Evolutionary conservation across 805 yeast species (phyloP).

Genomic region (Yarrowia porcina): DNA sequence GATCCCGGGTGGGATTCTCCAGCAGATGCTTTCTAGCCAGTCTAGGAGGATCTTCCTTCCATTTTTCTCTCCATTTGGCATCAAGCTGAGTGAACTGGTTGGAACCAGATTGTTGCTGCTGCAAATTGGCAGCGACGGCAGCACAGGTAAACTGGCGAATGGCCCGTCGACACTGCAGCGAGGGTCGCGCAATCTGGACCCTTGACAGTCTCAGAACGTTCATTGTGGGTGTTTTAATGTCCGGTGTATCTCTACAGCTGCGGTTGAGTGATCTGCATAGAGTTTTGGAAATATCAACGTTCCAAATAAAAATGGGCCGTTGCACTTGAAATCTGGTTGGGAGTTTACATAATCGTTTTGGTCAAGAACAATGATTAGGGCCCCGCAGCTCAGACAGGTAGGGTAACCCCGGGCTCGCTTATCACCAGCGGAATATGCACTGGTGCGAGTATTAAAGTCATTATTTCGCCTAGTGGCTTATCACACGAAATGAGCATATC

Average conservation of each 20-base stretch:
- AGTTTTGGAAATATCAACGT: neutral
- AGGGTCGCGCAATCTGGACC: conserved; percentile 2
- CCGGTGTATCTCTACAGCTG: neutral
- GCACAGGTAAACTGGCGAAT: conserved; percentile 13
- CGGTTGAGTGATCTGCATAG: conserved; percentile 13
- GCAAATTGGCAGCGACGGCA: conserved; percentile 14
- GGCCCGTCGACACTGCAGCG: conserved; percentile 18
- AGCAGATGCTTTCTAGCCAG: conserved; percentile 13
- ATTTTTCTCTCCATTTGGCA: conserved; percentile 36
- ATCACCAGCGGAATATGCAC: conserved; percentile 24
- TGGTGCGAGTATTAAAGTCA: conserved; percentile 23
- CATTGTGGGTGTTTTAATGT: neutral
- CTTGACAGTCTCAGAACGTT: conserved; percentile 14
- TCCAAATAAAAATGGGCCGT: neutral
- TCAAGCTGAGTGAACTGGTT: conserved; percentile 31
- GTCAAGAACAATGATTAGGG: neutral
- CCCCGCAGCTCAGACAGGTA: neutral
- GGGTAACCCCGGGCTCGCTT: conserved; percentile 21
- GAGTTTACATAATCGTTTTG: neutral
- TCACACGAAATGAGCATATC: conserved; percentile 18
- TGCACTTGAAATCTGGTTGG: neutral
- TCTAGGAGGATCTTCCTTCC: conserved; percentile 32
- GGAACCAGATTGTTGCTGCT: neutral
- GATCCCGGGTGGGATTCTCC: conserved; percentile 7
- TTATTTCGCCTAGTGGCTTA: neutral